Evolutionary conservation across 345 rosid genomes (phyloP).

Genomic region (Brassica carinata): DNA sequence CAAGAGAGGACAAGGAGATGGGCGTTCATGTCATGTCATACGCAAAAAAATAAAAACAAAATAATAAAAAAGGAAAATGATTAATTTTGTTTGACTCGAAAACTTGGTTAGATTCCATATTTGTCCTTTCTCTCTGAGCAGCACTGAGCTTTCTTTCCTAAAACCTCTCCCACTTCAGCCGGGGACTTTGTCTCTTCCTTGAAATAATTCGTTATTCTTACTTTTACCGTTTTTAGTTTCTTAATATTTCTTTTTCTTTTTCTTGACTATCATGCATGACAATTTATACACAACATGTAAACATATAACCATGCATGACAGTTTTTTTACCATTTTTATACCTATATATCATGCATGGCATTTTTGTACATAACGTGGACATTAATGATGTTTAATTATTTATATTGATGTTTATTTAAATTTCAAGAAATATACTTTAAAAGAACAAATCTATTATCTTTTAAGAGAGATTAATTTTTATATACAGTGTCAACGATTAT

Average conservation of each 20-base stretch:
- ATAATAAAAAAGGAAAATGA: conserved; percentile 37
- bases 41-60: conserved; percentile 6
- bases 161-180: conserved; percentile 50
- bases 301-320: background rate
- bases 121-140: conserved; percentile 14
- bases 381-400: too few species aligned
- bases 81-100: conserved; percentile 32
- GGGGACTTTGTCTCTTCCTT: conserved; percentile 56
- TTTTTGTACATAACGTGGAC: background rate
- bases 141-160: conserved; percentile 39
- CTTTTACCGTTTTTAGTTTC: background rate
- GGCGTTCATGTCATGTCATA: conserved; percentile 46
- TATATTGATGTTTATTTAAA: too few species aligned
- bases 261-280: background rate
- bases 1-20: conserved; percentile 25
- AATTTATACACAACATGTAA: background rate
- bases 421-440: too few species aligned
- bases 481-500: too few species aligned
- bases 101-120: conserved; percentile 48
- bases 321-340: background rate
- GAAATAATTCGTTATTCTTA: conserved; percentile 32
- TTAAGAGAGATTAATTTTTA: too few species aligned
- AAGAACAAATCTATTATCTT: too few species aligned
- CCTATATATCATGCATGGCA: background rate
- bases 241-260: background rate